A percentile compares a stretch with the other conserved stretches of the same genome.
These are phyloP conservation scores for Acanthamoeba castellanii DNA, from an alignment of 208 protist species.

Conservation along the genomic window DNA sequence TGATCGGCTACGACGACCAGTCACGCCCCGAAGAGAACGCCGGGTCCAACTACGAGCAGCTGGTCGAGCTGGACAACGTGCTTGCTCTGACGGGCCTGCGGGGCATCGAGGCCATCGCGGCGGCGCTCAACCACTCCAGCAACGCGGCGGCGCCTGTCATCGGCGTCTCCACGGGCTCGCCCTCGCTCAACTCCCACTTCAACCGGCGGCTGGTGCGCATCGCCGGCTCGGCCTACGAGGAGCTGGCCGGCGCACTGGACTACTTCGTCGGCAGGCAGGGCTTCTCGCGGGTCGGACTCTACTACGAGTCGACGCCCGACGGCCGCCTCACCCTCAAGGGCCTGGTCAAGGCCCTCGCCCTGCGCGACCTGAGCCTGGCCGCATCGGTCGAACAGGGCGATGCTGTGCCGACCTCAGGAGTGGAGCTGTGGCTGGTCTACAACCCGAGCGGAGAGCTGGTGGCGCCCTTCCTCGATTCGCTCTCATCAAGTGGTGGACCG, in stretches of 20 bases:
- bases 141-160: neutral
- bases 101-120: no score
- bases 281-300: neutral
- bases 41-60: conserved; percentile 17
- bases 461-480: neutral
- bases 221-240: conserved; percentile 10
- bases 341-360: conserved; percentile 11
- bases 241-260: conserved; percentile 25
- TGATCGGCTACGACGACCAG: conserved; percentile 43
- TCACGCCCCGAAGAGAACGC: neutral
- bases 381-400: neutral
- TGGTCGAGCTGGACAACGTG: neutral
- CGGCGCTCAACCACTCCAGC: no score
- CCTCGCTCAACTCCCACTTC: neutral
- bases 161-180: neutral
- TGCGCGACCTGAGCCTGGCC: neutral
- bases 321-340: neutral
- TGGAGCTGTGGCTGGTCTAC: neutral
- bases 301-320: neutral
- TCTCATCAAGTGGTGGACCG: neutral
- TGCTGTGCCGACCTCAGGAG: neutral
- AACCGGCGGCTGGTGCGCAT: neutral
- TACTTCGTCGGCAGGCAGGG: neutral
- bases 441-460: neutral
- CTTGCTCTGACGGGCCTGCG: neutral